Evolutionary conservation across 2,329 filamentous ascomycete genomes (phyloP).

Genomic region (Aspergillus awamori): DNA sequence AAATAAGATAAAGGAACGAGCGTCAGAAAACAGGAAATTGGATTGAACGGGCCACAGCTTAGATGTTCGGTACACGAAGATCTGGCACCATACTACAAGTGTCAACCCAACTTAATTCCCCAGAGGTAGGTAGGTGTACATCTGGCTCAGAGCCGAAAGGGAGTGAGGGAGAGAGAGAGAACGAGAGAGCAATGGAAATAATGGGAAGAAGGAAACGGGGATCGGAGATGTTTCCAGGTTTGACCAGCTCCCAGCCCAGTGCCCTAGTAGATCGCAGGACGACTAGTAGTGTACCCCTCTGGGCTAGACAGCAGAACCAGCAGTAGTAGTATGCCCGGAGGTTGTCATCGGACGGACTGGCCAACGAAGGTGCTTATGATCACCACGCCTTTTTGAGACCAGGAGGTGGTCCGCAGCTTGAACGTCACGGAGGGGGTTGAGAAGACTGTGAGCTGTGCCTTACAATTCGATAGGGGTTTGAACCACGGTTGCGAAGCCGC

Average conservation of each 20-base stretch:
- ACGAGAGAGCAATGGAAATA: slow-evolving; percentile 11
- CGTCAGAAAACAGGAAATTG: slow-evolving; percentile 10
- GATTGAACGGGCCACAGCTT: slow-evolving; percentile 22
- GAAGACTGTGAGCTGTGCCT: not conserved
- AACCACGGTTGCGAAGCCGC: not conserved
- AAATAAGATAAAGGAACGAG: slow-evolving; percentile 10
- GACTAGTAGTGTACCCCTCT: not conserved
- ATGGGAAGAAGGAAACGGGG: slow-evolving; percentile 12
- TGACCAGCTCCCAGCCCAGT: slow-evolving; percentile 12
- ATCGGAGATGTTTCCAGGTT: slow-evolving; percentile 12
- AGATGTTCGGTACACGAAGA: slow-evolving; percentile 20
- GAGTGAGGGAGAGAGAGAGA: not conserved
- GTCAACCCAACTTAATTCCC: slow-evolving; percentile 14
- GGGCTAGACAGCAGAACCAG: slow-evolving; percentile 5
- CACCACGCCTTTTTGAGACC: slow-evolving; percentile 2
- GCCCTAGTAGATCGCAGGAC: slow-evolving; percentile 7
- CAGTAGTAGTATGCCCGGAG: slow-evolving; percentile 4
- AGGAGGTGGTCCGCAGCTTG: not conserved
- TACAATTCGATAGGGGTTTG: slow-evolving; percentile 1
- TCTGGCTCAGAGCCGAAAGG: slow-evolving; percentile 12
- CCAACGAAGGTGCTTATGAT: slow-evolving; percentile 11
- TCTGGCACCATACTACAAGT: slow-evolving; percentile 21
- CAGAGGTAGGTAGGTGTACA: not conserved
- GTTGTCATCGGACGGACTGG: slow-evolving; percentile 6
- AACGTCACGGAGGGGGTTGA: not conserved